Conservation (phyloP, 2,329 filamentous ascomycete species). For the Arthrobotrys pseudoclavata region DNA sequence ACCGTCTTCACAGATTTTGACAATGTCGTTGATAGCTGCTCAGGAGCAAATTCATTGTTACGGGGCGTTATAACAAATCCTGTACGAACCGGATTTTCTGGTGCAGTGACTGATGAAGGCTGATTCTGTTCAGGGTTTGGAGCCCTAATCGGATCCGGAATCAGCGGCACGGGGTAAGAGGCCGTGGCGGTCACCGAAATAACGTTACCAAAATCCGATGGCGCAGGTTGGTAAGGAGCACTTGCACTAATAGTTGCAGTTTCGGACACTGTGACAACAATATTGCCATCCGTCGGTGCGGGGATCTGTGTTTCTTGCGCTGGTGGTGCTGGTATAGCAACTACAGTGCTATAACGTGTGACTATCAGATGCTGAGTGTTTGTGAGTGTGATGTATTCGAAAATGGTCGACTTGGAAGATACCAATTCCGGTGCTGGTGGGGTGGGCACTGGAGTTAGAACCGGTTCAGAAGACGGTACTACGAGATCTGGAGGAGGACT, state of each 20-base stretch:
- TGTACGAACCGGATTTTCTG: constrained; percentile 19
- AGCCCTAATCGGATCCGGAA: constrained; percentile 25
- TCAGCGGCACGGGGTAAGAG: constrained; percentile 40
- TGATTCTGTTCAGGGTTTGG: constrained; percentile 25
- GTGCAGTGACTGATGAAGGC: constrained; percentile 3
- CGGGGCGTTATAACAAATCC: constrained; percentile 33
- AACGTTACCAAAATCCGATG: constrained; percentile 46
- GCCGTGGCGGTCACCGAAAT: constrained; percentile 29
- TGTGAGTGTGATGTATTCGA: constrained; percentile 34
- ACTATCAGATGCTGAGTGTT: not conserved
- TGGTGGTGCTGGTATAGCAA: constrained; percentile 13
- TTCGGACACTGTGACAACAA: constrained; percentile 45
- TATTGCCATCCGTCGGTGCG: constrained; percentile 21
- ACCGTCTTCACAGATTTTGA: constrained; percentile 4
- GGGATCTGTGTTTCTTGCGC: constrained; percentile 16
- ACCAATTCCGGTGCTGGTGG: not conserved
- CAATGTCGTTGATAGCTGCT: constrained; percentile 29
- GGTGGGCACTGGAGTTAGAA: not conserved
- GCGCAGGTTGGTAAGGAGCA: not conserved
- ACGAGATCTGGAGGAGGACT: constrained; percentile 24
- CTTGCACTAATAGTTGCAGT: constrained; percentile 17
- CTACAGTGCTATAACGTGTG: constrained; percentile 19
- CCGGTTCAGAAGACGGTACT: constrained; percentile 3
- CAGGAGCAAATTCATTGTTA: not conserved
- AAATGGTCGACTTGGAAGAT: constrained; percentile 16